Percentiles rank a stretch among this genome's conserved stretches.
Conservation (phyloP, 2,329 filamentous ascomycete species). For the Hymenoscyphus fructigenus region DNA sequence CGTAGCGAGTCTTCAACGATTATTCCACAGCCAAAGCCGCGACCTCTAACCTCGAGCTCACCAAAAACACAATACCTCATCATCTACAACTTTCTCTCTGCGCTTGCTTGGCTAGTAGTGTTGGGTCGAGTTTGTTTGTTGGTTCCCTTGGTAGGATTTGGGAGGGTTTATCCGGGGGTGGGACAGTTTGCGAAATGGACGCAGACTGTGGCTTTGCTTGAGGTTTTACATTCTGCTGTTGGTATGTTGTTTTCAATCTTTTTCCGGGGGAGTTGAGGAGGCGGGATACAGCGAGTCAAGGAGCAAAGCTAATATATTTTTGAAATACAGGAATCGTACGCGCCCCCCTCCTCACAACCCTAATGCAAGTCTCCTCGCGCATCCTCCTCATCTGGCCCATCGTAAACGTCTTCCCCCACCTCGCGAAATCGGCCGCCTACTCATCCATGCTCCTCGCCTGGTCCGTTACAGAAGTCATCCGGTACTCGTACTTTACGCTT, state of each 20-base stretch:
- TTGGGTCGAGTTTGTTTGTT: conserved; percentile 64
- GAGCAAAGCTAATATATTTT: background rate
- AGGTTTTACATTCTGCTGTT: conserved; percentile 76
- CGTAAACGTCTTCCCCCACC: conserved; percentile 69
- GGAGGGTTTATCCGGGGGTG: conserved; percentile 58
- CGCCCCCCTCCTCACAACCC: conserved; percentile 79
- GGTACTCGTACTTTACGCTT: conserved; percentile 88
- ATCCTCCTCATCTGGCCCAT: conserved; percentile 88
- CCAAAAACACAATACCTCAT: conserved; percentile 70
- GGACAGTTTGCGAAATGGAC: conserved; percentile 73
- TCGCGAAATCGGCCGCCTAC: conserved; percentile 63
- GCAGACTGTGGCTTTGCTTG: conserved; percentile 79
- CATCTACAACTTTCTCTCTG: conserved; percentile 79
- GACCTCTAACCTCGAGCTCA: conserved; percentile 39
- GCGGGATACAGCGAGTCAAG: background rate
- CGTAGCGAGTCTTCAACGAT: conserved; percentile 6
- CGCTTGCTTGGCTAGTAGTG: conserved; percentile 75
- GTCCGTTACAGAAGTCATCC: conserved; percentile 87
- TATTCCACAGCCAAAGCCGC: conserved; percentile 25
- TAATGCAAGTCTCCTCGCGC: conserved; percentile 86
- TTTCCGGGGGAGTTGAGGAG: background rate
- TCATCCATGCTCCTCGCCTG: conserved; percentile 81
- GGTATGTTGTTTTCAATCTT: conserved; percentile 51
- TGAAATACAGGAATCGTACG: conserved; percentile 69
- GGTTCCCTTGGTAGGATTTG: conserved; percentile 54